Percentiles rank a stretch among this genome's conserved stretches.
Evolutionary conservation across 2,329 filamentous ascomycete species (phyloP).

Genomic region (Colletotrichum camelliae): DNA sequence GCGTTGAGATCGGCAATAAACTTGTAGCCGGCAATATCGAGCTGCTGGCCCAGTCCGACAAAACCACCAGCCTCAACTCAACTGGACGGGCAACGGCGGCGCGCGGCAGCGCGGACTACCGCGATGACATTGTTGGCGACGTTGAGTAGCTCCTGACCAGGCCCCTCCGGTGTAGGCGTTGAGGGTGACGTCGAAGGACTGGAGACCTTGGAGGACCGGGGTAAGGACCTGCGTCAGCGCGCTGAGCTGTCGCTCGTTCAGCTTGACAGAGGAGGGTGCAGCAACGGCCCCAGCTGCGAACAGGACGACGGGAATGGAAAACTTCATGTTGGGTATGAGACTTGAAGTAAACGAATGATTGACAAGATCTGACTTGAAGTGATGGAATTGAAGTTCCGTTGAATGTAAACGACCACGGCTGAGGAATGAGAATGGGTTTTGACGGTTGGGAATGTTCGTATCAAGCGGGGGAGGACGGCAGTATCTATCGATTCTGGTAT

Average conservation of each 20-base stretch:
- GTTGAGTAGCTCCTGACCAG: not conserved
- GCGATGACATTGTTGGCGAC: not conserved
- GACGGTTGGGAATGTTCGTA: not conserved
- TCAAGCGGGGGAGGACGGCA: not conserved
- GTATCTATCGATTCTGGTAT: fast-evolving
- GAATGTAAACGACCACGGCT: not conserved
- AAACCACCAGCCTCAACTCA: not conserved
- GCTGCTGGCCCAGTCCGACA: not conserved
- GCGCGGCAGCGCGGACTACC: not conserved
- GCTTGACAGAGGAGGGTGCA: not conserved
- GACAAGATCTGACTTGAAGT: not conserved
- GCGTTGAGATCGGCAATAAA: not conserved
- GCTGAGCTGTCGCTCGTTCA: not conserved
- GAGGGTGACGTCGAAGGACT: not conserved
- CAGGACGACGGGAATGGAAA: not conserved
- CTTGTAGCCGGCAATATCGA: not conserved
- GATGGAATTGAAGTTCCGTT: not conserved
- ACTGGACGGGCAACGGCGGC: not conserved
- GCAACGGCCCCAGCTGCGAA: not conserved
- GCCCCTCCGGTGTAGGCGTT: not conserved
- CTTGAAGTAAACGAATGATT: not conserved
- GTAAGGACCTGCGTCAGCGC: not conserved
- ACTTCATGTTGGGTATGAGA: not conserved
- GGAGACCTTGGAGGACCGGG: not conserved
- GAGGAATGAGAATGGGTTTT: not conserved